Percentiles rank a stretch among this genome's conserved stretches.
Conservation (phyloP, 371 early-diverging fungal species). For the Mucor plumbeus region DNA sequence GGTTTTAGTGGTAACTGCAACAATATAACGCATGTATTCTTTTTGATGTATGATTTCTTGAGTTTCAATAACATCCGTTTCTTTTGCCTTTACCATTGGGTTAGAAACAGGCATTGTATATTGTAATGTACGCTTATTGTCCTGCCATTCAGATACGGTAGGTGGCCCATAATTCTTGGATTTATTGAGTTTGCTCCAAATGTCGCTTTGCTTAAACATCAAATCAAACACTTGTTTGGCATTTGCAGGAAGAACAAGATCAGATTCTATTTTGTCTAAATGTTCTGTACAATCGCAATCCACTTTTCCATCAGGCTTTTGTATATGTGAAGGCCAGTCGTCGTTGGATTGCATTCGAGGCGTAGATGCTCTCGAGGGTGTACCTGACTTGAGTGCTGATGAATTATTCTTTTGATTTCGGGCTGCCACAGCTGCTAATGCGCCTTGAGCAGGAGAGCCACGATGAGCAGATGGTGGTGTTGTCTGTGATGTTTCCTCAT, state of each 20-base stretch:
- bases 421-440: slow-evolving; percentile 24
- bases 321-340: slow-evolving; percentile 21
- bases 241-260: slow-evolving; percentile 49
- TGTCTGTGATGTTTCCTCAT: background rate
- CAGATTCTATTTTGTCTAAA: slow-evolving; percentile 63
- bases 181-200: slow-evolving; percentile 55
- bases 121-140: slow-evolving; percentile 44
- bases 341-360: background rate
- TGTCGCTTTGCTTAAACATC: slow-evolving; percentile 45
- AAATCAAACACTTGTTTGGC: slow-evolving; percentile 62
- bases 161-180: slow-evolving; percentile 42
- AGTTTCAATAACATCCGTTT: slow-evolving; percentile 60
- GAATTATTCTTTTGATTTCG: slow-evolving; percentile 1
- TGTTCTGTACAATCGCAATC: slow-evolving; percentile 70
- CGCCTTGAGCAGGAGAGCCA: slow-evolving; percentile 41
- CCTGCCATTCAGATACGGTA: slow-evolving; percentile 29
- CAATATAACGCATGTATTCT: slow-evolving; percentile 40
- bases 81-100: slow-evolving; percentile 60
- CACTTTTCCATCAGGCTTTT: slow-evolving; percentile 50
- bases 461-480: slow-evolving; percentile 1
- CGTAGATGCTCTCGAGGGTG: background rate
- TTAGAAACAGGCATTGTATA: slow-evolving; percentile 63
- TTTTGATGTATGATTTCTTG: slow-evolving; percentile 50
- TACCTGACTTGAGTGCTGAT: background rate
- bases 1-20: slow-evolving; percentile 46